phyloP scores from a whole-genome alignment of 2,329 filamentous ascomycete species.

The Aspergillus phoenicis region DNA sequence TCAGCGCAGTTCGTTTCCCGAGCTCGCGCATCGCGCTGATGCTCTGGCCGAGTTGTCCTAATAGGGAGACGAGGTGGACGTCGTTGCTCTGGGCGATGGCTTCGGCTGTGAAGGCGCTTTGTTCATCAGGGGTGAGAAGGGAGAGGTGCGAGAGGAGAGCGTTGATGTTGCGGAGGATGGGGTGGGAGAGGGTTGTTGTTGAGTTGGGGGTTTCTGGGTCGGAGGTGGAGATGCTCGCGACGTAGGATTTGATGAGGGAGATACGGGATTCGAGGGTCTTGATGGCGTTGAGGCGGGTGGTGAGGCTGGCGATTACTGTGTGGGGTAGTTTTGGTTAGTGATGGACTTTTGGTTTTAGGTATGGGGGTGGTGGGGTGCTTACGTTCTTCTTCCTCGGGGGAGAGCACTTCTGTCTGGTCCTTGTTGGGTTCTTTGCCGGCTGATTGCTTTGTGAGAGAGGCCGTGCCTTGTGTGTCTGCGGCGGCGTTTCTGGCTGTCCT shows the following conservation, averaged over 20 bases:
- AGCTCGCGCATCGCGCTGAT: slow-evolving; percentile 71
- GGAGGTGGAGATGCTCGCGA: slow-evolving; percentile 70
- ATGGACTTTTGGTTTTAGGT: background rate
- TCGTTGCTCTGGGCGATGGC: slow-evolving; percentile 79
- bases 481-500: slow-evolving; percentile 79
- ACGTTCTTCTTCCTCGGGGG: slow-evolving; percentile 66
- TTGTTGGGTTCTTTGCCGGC: slow-evolving; percentile 28
- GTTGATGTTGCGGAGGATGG: slow-evolving; percentile 83
- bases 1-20: slow-evolving; percentile 70
- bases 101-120: slow-evolving; percentile 67
- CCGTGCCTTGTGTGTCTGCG: slow-evolving; percentile 38
- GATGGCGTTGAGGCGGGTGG: slow-evolving; percentile 86
- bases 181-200: slow-evolving; percentile 64
- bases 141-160: slow-evolving; percentile 81
- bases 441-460: slow-evolving; percentile 15
- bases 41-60: slow-evolving; percentile 74
- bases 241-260: slow-evolving; percentile 72
- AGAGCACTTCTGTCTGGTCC: slow-evolving; percentile 45
- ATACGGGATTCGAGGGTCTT: slow-evolving; percentile 86
- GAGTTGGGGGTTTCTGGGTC: background rate
- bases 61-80: slow-evolving; percentile 73
- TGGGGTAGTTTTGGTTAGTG: slow-evolving; percentile 16
- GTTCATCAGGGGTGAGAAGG: slow-evolving; percentile 73
- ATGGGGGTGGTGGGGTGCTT: slow-evolving; percentile 25
- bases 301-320: slow-evolving; percentile 63